phyloP scores from a whole-genome alignment of 345 rosid genomes.

The Luvunga scandens region DNA sequence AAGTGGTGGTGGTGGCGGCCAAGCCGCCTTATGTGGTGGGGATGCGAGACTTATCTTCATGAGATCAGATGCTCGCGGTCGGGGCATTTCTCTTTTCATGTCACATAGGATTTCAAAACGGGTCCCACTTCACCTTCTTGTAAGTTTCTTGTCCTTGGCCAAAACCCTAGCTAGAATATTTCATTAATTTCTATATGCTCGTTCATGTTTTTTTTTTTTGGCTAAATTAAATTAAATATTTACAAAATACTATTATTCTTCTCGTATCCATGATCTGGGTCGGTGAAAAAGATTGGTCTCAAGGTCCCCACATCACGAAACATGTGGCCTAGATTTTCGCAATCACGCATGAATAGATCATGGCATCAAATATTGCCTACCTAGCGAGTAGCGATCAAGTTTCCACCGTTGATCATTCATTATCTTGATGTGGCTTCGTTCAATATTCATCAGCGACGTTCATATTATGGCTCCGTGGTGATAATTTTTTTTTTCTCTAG shows the following conservation, averaged over 20 bases:
- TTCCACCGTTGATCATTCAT: not conserved
- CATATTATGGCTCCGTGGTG: not conserved
- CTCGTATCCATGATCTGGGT: not conserved
- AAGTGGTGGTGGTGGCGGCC: constrained; percentile 19
- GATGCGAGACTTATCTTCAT: constrained; percentile 21
- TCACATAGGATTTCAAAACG: constrained; percentile 14
- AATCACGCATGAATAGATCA: not conserved
- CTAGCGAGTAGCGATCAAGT: not conserved
- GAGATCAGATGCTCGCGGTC: constrained; percentile 23
- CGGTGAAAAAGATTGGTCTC: constrained; percentile 26
- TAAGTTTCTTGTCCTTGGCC: constrained; percentile 17
- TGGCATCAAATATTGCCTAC: not conserved
- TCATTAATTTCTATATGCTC: not conserved
- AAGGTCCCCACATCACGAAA: constrained; percentile 26
- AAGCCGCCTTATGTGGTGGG: constrained; percentile 27
- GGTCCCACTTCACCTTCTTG: constrained; percentile 25
- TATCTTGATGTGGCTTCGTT: not conserved
- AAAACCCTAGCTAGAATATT: not conserved
- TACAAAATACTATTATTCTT: not conserved
- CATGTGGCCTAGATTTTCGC: constrained; percentile 22
- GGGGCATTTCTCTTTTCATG: constrained; percentile 7
- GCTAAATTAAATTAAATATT: not conserved
- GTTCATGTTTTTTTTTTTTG: not conserved
- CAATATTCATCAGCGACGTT: not conserved
- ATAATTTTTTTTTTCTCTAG: no score